A percentile compares a stretch with the other conserved stretches of the same genome.
Evolutionary conservation across 2,329 filamentous ascomycete species (phyloP).

Genomic region (Karstenula rhodostoma): DNA sequence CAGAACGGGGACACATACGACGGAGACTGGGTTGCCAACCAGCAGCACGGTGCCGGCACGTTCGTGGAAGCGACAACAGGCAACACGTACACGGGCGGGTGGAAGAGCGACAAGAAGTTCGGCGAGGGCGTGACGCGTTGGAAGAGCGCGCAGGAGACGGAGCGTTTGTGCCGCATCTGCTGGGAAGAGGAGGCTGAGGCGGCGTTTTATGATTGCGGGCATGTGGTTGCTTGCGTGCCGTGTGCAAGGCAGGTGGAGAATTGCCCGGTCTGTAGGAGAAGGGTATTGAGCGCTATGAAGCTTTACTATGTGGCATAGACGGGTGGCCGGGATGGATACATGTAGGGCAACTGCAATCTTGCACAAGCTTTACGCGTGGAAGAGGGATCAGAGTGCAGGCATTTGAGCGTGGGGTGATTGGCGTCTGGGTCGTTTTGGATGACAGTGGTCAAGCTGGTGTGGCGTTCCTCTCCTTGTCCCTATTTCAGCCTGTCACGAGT

Average conservation of each 20-base stretch:
- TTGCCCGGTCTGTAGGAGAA: constrained; percentile 68
- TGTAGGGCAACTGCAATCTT: background rate
- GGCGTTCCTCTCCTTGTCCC: background rate
- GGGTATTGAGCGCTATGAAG: constrained; percentile 65
- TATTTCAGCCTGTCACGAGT: background rate
- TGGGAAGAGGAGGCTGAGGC: constrained; percentile 67
- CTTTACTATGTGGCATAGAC: constrained; percentile 56
- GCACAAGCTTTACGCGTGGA: background rate
- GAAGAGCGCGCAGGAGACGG: constrained; percentile 68
- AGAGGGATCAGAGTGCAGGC: background rate
- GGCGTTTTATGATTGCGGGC: constrained; percentile 69
- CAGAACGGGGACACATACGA: constrained; percentile 70
- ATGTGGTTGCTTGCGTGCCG: constrained; percentile 67
- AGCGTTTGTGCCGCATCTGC: constrained; percentile 68
- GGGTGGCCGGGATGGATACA: background rate
- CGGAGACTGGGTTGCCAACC: constrained; percentile 69
- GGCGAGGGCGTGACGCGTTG: constrained; percentile 70
- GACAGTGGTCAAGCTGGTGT: background rate
- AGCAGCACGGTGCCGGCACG: constrained; percentile 66
- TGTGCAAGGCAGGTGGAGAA: constrained; percentile 66
- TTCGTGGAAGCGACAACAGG: constrained; percentile 64
- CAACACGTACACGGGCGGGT: constrained; percentile 69
- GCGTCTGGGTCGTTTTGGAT: background rate
- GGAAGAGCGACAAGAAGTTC: constrained; percentile 66
- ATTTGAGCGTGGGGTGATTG: background rate